Conservation (phyloP, 345 rosid species). For the Xanthoceras sorbifolium region DNA sequence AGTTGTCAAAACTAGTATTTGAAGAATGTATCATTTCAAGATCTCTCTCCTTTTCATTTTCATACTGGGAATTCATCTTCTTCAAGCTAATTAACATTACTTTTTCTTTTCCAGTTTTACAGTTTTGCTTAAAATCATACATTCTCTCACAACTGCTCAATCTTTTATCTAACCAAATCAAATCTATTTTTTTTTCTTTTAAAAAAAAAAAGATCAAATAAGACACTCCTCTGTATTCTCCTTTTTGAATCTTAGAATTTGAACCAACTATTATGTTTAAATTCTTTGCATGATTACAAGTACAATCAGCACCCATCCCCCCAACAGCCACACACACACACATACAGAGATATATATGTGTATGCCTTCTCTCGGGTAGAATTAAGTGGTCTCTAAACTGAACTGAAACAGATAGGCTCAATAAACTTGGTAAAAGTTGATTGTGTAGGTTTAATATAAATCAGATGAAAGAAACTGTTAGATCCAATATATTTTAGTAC, state of each 20-base stretch:
- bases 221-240: not conserved
- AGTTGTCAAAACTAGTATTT: no score
- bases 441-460: not conserved
- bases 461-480: no score
- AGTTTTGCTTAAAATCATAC: not conserved
- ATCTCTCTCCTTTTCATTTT: not conserved
- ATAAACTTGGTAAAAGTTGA: not conserved
- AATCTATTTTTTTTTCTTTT: not conserved
- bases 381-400: not conserved
- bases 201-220: not conserved
- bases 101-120: not conserved
- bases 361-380: not conserved
- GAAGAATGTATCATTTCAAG: not conserved
- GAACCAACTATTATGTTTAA: not conserved
- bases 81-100: not conserved
- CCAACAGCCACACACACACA: not conserved
- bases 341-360: no score
- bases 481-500: no score
- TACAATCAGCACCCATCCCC: not conserved
- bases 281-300: not conserved
- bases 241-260: not conserved
- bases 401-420: not conserved
- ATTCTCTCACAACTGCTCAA: not conserved
- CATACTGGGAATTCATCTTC: not conserved
- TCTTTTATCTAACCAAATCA: not conserved